phyloP scores from a whole-genome alignment of 2,329 filamentous ascomycete species.

The Colletotrichum gigasporum region DNA sequence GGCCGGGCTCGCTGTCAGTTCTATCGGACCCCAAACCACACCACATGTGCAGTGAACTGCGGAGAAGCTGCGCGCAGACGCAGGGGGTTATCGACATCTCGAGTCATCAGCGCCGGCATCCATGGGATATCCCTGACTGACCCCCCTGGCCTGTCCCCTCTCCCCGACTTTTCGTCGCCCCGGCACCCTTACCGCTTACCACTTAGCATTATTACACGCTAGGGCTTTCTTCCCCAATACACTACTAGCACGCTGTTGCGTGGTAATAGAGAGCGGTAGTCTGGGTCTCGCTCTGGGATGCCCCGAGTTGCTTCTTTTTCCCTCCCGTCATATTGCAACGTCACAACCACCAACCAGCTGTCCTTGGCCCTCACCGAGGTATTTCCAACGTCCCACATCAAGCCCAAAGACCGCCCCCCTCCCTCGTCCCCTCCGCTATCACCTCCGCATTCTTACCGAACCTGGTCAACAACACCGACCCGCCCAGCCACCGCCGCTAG shows the following conservation, averaged over 20 bases:
- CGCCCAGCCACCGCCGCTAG: constrained; percentile 9
- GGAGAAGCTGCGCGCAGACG: constrained; percentile 22
- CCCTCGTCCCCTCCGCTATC: constrained; percentile 12
- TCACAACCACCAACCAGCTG: background rate
- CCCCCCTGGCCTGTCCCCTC: background rate
- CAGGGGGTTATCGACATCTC: background rate
- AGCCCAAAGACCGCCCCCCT: background rate
- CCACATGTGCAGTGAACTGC: constrained; percentile 10
- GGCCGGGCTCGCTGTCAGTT: constrained; percentile 12
- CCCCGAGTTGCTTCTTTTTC: constrained; percentile 12
- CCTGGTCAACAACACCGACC: constrained; percentile 25
- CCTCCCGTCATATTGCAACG: background rate
- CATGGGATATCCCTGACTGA: constrained; percentile 19
- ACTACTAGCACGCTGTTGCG: no score
- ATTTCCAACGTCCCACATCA: background rate
- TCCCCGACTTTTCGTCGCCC: constrained; percentile 11
- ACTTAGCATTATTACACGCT: no score
- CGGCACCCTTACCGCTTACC: constrained; percentile 1
- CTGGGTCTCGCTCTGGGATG: constrained; percentile 25
- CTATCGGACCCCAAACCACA: constrained; percentile 4
- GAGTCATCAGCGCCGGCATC: constrained; percentile 11
- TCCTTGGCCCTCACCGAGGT: background rate
- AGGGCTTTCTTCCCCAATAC: no score
- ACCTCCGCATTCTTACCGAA: constrained; percentile 29
- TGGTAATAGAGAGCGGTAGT: no score